Evolutionary conservation across 345 rosid species (phyloP), one percentile per base, ranked within the genome.

Genomic region (Mercurialis annua): DNA sequence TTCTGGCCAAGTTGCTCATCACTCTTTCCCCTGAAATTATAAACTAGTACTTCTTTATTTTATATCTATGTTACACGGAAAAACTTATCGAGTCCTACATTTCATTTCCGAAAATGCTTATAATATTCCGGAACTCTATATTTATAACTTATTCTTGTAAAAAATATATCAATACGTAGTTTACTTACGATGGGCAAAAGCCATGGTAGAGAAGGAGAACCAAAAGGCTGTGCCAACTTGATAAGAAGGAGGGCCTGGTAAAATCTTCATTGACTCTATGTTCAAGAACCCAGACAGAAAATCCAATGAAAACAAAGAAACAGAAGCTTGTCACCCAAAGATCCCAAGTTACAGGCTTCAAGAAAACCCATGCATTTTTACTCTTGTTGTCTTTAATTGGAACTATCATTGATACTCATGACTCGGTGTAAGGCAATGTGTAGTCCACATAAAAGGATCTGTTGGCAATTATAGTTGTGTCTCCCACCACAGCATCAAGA

Each of bases 261-360:
- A 88, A 82, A 14, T 75, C 82, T 0, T 4, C 6, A 59, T 84
- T 83, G 17, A 62, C 61, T 3, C 44, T 46, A 58, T 71, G 83
- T 71, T 88, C 91, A n/a, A 86, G 70, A 17, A 84, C 62, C 86
- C 89, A 84, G 18, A 82, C 82, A 23, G 82, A 67, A 4, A 70
- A 26, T 1, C 85, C 87, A 0, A n/a, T 76, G 27, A 66, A 40
- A 33, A 67, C 44, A 59, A 58, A 71, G 10, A 69, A 54, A 1
- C 10, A 5, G 3, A 21, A 20, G 21, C 21, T 69, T n/a, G 72
- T 38, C 10, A 67, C 26, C 79, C 76, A 71, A 10, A 76, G 79
- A 1, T 54, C 72, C 69, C 18, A 63, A 9, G 33, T 71, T 59
- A 72, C 20, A 5, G 75, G 75, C 51, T 71, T 50, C 8, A 71